Conservation (phyloP, 306 rosid genomes). For the Prunus campanulata region DNA sequence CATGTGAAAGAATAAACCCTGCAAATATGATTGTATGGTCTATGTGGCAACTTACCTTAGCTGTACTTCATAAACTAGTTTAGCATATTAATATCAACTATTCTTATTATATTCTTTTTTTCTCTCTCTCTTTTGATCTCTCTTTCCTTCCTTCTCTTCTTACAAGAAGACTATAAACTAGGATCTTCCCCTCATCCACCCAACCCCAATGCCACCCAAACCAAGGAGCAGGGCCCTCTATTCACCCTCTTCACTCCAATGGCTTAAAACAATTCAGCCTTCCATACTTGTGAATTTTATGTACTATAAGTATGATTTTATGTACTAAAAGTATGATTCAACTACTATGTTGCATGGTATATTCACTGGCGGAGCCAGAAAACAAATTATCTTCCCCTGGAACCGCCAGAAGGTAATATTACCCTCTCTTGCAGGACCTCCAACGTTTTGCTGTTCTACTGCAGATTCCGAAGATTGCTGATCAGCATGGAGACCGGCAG, state of each 20-base stretch:
- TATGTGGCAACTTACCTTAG: background rate
- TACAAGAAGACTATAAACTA: no score
- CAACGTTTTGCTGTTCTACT: conserved; percentile 46
- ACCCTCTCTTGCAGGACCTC: conserved; percentile 72
- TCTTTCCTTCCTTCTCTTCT: background rate
- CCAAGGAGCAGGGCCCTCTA: background rate
- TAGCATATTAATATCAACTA: background rate
- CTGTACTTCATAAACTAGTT: background rate
- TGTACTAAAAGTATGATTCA: background rate
- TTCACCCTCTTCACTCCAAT: background rate
- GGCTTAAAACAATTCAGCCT: background rate
- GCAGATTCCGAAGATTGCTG: conserved; percentile 42
- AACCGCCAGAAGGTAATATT: conserved; percentile 23
- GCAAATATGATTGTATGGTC: background rate
- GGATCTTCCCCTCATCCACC: background rate
- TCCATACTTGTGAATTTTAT: background rate
- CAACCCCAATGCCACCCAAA: background rate
- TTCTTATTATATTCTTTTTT: background rate
- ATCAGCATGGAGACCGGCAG: conserved; percentile 28
- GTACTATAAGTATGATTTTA: background rate
- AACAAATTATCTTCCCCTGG: conserved; percentile 18
- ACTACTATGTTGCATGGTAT: background rate
- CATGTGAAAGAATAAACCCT: background rate
- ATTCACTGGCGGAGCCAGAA: background rate
- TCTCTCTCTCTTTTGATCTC: background rate